Percentiles rank a stretch among this genome's conserved stretches.
These are phyloP conservation scores for Lactarius deliciosus DNA, from an alignment of 768 basidiomycete species.

Conservation along the genomic window DNA sequence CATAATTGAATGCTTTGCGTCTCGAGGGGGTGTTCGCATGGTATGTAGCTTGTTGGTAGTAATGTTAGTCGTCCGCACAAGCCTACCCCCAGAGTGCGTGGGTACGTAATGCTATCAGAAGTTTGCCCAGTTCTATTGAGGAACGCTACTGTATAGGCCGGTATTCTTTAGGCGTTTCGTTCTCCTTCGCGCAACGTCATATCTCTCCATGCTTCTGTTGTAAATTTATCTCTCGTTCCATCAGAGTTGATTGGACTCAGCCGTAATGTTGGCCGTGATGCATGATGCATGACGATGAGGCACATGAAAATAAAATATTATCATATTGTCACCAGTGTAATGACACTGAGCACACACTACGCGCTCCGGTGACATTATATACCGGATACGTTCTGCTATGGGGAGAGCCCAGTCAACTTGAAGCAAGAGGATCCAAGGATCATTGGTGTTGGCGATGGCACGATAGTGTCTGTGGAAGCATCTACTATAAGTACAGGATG, in stretches of 20 bases:
- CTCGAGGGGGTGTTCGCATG: neutral
- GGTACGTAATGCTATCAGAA: neutral
- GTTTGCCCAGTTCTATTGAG: neutral
- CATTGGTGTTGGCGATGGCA: neutral
- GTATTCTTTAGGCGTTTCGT: no score
- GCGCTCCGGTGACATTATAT: neutral
- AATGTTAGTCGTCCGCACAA: no score
- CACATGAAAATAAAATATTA: neutral
- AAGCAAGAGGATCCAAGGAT: neutral
- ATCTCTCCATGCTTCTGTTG: neutral
- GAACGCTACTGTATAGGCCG: no score
- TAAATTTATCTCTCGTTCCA: neutral
- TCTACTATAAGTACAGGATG: neutral
- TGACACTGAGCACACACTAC: neutral
- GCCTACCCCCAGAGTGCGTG: no score
- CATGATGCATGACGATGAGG: neutral
- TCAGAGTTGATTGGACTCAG: neutral
- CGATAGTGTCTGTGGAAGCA: neutral
- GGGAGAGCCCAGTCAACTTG: no score
- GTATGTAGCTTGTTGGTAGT: no score
- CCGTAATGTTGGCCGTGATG: neutral
- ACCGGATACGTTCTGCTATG: neutral
- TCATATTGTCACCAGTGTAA: neutral
- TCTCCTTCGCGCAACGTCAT: neutral
- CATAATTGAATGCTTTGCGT: neutral